Conservation (phyloP, 768 basidiomycete species). For the Tremella fuciformis region DNA sequence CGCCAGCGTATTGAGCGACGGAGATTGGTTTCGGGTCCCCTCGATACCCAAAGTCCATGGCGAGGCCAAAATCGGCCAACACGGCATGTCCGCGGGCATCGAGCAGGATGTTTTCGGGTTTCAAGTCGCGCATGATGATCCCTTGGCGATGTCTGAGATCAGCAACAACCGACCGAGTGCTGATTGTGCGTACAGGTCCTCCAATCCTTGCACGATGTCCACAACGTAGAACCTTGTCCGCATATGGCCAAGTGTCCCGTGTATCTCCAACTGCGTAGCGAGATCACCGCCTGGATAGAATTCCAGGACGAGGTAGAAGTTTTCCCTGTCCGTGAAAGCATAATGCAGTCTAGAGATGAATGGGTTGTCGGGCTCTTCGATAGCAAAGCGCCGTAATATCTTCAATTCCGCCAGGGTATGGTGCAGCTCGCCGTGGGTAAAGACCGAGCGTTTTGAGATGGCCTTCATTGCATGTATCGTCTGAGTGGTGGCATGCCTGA, state of each 20-base stretch:
- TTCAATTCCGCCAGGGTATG: slow-evolving; percentile 96
- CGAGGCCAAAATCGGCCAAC: slow-evolving; percentile 84
- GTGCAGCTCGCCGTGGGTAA: slow-evolving; percentile 92
- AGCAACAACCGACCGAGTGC: not conserved
- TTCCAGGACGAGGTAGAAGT: slow-evolving; percentile 91
- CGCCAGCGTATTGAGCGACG: slow-evolving; percentile 28
- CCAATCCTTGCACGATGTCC: slow-evolving; percentile 91
- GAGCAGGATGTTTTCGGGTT: slow-evolving; percentile 88
- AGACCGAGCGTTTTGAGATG: slow-evolving; percentile 93
- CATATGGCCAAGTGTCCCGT: slow-evolving; percentile 89
- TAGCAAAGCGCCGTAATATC: slow-evolving; percentile 86
- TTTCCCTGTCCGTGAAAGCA: slow-evolving; percentile 97
- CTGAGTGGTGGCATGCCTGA: slow-evolving; percentile 69
- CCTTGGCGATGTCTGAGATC: slow-evolving; percentile 67
- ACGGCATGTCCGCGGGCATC: slow-evolving; percentile 93
- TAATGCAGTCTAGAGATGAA: slow-evolving; percentile 96
- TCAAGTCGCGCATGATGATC: slow-evolving; percentile 95
- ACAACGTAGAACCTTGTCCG: slow-evolving; percentile 95
- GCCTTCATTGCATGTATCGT: slow-evolving; percentile 91
- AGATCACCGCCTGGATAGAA: slow-evolving; percentile 63
- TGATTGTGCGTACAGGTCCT: slow-evolving; percentile 61
- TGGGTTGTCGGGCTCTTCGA: slow-evolving; percentile 68
- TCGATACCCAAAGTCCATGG: slow-evolving; percentile 37
- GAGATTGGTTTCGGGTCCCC: slow-evolving; percentile 34
- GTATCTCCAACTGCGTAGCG: slow-evolving; percentile 92